Evolutionary conservation across 2,329 filamentous ascomycete species (phyloP), one percentile per base, ranked within the genome.

Genomic region (Didymellaceae sp.): DNA sequence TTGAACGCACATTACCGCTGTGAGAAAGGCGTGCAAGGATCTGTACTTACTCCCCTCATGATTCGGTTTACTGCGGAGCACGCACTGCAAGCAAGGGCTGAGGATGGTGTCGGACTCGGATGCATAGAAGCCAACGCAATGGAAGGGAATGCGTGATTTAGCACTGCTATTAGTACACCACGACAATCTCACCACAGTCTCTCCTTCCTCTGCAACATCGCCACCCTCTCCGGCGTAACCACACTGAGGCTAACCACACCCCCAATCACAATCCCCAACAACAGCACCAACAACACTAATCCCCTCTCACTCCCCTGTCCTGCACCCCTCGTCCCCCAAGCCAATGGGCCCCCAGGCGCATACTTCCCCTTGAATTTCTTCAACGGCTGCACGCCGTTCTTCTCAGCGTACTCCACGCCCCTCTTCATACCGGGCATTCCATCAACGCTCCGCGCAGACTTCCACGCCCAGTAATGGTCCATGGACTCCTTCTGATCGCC

Each of bases 391-490:
- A 79, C 66, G 0, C 55, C 59, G 25, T 78, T 63, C 37, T 59
- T 56, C 44, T 68, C 63, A n/a, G 67, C 74, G 31, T 63, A 72
- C 6, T 70, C 62, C 7, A 73, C 62, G 0, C 72, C 77, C 16
- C 66, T 59, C 59, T 72, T 72, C 73, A 77, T 75, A 0, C 72
- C 76, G 0, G 76, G 76, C 20, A 79, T 58, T 0, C 76, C 76
- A 54, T 79, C 77, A 20, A 78, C 73, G 25, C 69, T 74, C 48
- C 68, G 65, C 14, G 75, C 71, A 25, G 70, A 74, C 59, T 78
- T 79, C 44, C 62, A 75, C 4, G 75, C 75, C 76, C 76, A 78
- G 50, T 78, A 78, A 22, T 61, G 55, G 17, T 76, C 74, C 68
- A 77, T 76, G 8, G 63, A 67, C 56, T 78, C 74, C 26, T 72